Conservation (phyloP, 202 grass and related monocot species). For the Eragrostis tef region DNA sequence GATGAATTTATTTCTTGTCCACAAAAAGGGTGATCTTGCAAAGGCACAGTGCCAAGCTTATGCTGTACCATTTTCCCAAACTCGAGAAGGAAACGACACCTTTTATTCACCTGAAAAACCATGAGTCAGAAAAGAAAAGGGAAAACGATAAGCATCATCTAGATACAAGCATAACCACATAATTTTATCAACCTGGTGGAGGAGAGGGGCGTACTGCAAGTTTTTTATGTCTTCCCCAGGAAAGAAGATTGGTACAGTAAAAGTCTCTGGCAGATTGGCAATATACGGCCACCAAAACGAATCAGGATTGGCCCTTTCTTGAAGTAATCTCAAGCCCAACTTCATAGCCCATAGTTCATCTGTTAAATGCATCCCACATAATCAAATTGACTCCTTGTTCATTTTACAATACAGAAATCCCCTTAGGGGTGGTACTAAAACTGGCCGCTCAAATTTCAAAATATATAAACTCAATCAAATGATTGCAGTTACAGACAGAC, state of each 20-base stretch:
- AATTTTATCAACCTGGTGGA: slow-evolving; percentile 67
- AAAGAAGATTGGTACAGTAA: slow-evolving; percentile 77
- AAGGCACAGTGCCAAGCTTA: slow-evolving; percentile 50
- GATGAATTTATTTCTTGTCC: slow-evolving; percentile 84
- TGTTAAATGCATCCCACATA: slow-evolving; percentile 71
- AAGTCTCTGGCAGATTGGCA: slow-evolving; percentile 80
- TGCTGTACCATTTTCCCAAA: slow-evolving; percentile 69
- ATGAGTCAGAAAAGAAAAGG: slow-evolving; percentile 41
- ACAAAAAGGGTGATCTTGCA: slow-evolving; percentile 66
- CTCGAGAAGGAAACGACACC: slow-evolving; percentile 80
- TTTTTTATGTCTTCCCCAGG: slow-evolving; percentile 83
- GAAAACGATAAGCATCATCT: slow-evolving; percentile 9
- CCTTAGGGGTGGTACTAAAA: slow-evolving; percentile 27
- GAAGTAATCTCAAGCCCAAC: slow-evolving; percentile 89
- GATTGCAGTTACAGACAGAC: not conserved
- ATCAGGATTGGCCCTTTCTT: slow-evolving; percentile 70
- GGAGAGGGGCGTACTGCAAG: slow-evolving; percentile 81
- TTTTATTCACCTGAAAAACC: slow-evolving; percentile 84
- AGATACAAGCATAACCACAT: slow-evolving; percentile 9
- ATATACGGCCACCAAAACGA: slow-evolving; percentile 96
- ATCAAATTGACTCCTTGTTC: slow-evolving; percentile 54
- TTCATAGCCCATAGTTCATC: slow-evolving; percentile 97
- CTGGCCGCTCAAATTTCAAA: not conserved
- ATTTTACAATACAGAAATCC: slow-evolving; percentile 41
- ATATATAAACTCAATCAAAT: not conserved